Evolutionary conservation across 768 basidiomycete species (phyloP).

Genomic region (Russula sp.): DNA sequence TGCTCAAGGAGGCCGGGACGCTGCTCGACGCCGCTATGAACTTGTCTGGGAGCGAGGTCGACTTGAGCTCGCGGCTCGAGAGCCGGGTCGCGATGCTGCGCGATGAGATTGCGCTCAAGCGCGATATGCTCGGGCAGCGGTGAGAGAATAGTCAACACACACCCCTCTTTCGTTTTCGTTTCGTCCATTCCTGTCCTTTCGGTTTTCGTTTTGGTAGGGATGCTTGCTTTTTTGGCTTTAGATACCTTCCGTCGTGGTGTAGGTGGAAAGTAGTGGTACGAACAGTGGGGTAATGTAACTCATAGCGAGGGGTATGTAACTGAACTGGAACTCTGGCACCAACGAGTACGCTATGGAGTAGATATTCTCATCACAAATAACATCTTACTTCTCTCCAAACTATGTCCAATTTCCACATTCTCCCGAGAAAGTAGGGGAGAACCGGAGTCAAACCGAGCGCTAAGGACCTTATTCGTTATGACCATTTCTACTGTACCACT

Average conservation of each 20-base stretch:
- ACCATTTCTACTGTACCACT: too few species aligned
- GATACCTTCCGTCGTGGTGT: background rate
- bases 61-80: constrained; percentile 63
- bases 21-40: constrained; percentile 49
- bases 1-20: constrained; percentile 42
- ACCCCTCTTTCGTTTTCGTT: background rate
- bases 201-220: background rate
- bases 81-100: constrained; percentile 61
- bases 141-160: background rate
- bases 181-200: background rate
- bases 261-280: background rate
- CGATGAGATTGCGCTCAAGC: constrained; percentile 64
- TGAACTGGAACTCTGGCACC: too few species aligned
- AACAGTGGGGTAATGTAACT: background rate
- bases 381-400: too few species aligned
- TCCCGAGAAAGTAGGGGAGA: too few species aligned
- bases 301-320: too few species aligned
- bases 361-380: too few species aligned
- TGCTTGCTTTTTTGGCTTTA: background rate
- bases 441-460: too few species aligned
- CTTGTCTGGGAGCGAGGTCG: constrained; percentile 46
- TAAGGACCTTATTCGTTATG: too few species aligned
- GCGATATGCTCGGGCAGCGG: constrained; percentile 36
- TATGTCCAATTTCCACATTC: too few species aligned
- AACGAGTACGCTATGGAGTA: too few species aligned